Evolutionary conservation across 2,329 filamentous ascomycete species (phyloP).

Genomic region (Periconia macrospinosa): DNA sequence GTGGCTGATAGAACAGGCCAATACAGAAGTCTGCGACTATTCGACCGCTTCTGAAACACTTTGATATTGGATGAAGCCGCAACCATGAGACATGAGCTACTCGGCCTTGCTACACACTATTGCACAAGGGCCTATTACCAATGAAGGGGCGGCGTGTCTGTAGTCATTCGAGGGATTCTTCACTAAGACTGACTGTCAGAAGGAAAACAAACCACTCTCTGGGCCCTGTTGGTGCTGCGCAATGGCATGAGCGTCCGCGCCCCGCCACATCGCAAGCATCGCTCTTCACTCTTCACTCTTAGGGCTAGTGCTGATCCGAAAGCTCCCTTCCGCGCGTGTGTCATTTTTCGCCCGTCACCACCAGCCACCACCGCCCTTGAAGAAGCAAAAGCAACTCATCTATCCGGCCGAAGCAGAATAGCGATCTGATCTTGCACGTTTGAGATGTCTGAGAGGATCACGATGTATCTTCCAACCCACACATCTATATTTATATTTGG

Average conservation of each 20-base stretch:
- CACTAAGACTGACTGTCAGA: background rate
- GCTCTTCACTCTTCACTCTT: too few relatives aligned
- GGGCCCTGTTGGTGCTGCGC: too few relatives aligned
- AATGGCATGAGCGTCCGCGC: too few relatives aligned
- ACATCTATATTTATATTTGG: conserved; percentile 12
- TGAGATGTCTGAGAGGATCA: background rate
- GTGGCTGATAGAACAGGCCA: background rate
- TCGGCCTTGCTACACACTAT: too few relatives aligned
- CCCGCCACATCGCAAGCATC: too few relatives aligned
- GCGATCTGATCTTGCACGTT: background rate
- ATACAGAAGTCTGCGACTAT: background rate
- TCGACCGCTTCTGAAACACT: background rate
- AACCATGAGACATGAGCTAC: too few relatives aligned
- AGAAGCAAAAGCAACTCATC: background rate
- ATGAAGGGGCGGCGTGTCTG: background rate
- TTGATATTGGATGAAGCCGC: too few relatives aligned
- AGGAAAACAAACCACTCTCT: background rate
- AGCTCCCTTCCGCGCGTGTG: background rate
- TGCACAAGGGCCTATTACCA: background rate
- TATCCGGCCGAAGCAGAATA: background rate
- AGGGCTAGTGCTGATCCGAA: too few relatives aligned
- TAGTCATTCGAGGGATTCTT: background rate
- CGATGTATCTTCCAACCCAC: background rate
- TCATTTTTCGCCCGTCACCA: background rate
- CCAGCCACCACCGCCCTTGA: background rate